phyloP scores from a whole-genome alignment of 148 eudicot genomes.

The Amaranthus hypochondriacus region DNA sequence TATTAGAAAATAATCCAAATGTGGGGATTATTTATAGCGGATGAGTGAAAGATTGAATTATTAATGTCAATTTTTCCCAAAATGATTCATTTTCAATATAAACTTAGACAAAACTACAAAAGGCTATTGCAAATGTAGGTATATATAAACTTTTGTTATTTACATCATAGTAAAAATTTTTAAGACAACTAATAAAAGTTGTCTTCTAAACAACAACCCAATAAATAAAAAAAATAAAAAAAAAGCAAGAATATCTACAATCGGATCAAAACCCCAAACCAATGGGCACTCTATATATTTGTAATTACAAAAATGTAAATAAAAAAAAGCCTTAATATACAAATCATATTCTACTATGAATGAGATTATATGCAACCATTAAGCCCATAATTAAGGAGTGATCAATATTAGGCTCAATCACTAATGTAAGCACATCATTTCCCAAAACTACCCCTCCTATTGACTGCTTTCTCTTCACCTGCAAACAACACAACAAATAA shows the following conservation, averaged over 20 bases:
- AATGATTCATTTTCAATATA: background rate
- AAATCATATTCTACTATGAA: slow-evolving; percentile 29
- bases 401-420: slow-evolving; percentile 32
- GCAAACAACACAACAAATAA: background rate
- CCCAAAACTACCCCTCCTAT: slow-evolving; percentile 38
- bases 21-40: too few species aligned
- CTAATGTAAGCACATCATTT: slow-evolving; percentile 40
- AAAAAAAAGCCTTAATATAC: background rate
- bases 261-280: slow-evolving; percentile 14
- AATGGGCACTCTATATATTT: slow-evolving; percentile 7
- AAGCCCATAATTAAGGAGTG: slow-evolving; percentile 38
- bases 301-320: background rate
- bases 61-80: background rate
- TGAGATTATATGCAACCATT: slow-evolving; percentile 33
- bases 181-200: background rate
- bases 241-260: slow-evolving; percentile 16
- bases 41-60: too few species aligned
- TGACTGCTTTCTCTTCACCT: slow-evolving; percentile 40
- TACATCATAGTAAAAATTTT: slow-evolving; percentile 1
- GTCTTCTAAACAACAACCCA: background rate
- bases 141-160: background rate
- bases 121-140: background rate
- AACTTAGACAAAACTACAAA: background rate
- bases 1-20: too few species aligned
- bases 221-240: background rate